Evolutionary conservation across 805 yeast species (phyloP).

Genomic region (Saturnispora dispora): DNA sequence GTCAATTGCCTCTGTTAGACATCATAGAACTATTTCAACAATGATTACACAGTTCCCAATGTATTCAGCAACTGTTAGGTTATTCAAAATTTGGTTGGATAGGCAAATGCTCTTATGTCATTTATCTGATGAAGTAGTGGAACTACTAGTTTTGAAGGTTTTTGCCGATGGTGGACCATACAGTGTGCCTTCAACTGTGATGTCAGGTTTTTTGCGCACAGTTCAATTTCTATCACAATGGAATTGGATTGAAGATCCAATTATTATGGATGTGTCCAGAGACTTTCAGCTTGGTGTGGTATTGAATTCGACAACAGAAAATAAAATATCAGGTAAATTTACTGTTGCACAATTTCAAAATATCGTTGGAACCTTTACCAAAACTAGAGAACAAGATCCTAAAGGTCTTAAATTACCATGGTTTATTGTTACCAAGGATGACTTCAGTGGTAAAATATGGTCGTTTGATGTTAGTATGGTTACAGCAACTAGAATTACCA

Average conservation of each 20-base stretch:
- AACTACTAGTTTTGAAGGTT: slow-evolving; percentile 71
- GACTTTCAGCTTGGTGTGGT: slow-evolving; percentile 24
- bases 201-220: slow-evolving; percentile 71
- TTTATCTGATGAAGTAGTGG: slow-evolving; percentile 70
- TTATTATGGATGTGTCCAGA: slow-evolving; percentile 67
- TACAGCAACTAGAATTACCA: slow-evolving; percentile 80
- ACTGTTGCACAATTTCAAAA: slow-evolving; percentile 52
- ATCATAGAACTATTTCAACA: slow-evolving; percentile 68
- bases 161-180: slow-evolving; percentile 88
- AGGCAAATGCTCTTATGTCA: slow-evolving; percentile 67
- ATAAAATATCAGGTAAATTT: slow-evolving; percentile 50
- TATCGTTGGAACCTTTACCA: slow-evolving; percentile 55
- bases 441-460: slow-evolving; percentile 83
- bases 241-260: slow-evolving; percentile 91
- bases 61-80: slow-evolving; percentile 70
- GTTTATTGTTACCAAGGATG: slow-evolving; percentile 76
- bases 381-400: slow-evolving; percentile 71
- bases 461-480: slow-evolving; percentile 43
- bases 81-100: slow-evolving; percentile 86
- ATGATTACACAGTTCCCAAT: slow-evolving; percentile 63
- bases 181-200: slow-evolving; percentile 67
- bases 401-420: slow-evolving; percentile 68
- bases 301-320: slow-evolving; percentile 21
- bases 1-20: slow-evolving; percentile 63
- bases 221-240: slow-evolving; percentile 65